These are phyloP conservation scores for Tylopilus orsonianus DNA, from an alignment of 1,284 basidiomycete genomes.

Conservation along the genomic window DNA sequence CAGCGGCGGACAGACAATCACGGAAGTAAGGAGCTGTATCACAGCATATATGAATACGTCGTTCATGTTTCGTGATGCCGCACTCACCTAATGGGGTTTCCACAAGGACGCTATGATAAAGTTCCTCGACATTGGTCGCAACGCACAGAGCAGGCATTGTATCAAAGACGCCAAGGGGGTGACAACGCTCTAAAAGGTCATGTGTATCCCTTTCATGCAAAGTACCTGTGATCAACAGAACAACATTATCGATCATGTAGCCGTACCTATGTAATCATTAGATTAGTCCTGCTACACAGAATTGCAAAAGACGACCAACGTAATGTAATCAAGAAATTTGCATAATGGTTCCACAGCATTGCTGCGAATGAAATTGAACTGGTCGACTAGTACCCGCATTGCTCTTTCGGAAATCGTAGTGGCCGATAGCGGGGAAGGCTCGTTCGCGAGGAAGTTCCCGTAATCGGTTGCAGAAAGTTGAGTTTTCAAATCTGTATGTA, in stretches of 20 bases:
- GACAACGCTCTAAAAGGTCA: slow-evolving; percentile 94
- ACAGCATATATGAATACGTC: slow-evolving; percentile 9
- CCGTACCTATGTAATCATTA: slow-evolving; percentile 62
- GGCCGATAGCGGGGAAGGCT: slow-evolving; percentile 93
- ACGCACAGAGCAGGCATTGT: slow-evolving; percentile 99
- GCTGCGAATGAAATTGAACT: slow-evolving; percentile 92
- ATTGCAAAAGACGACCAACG: slow-evolving; percentile 49
- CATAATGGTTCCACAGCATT: slow-evolving; percentile 91
- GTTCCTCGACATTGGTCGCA: slow-evolving; percentile 98
- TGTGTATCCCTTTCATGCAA: slow-evolving; percentile 97
- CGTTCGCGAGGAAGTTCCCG: slow-evolving; percentile 97
- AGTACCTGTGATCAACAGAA: slow-evolving; percentile 96
- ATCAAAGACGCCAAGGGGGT: slow-evolving; percentile 96
- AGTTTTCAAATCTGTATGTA: slow-evolving; percentile 76
- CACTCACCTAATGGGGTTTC: slow-evolving; percentile 92
- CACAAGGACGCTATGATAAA: slow-evolving; percentile 95
- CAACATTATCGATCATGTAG: slow-evolving; percentile 99
- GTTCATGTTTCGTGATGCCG: slow-evolving; percentile 1
- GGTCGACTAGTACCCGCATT: slow-evolving; percentile 91
- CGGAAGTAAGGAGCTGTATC: slow-evolving; percentile 91
- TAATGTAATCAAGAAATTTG: slow-evolving; percentile 98
- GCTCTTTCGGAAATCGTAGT: slow-evolving; percentile 96
- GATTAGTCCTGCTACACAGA: slow-evolving; percentile 8
- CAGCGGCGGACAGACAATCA: slow-evolving; percentile 91
- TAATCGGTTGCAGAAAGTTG: slow-evolving; percentile 97